Percentiles rank a stretch among this genome's conserved stretches.
Conservation (phyloP, 129 eudicot genomes). For the Silybum marianum region DNA sequence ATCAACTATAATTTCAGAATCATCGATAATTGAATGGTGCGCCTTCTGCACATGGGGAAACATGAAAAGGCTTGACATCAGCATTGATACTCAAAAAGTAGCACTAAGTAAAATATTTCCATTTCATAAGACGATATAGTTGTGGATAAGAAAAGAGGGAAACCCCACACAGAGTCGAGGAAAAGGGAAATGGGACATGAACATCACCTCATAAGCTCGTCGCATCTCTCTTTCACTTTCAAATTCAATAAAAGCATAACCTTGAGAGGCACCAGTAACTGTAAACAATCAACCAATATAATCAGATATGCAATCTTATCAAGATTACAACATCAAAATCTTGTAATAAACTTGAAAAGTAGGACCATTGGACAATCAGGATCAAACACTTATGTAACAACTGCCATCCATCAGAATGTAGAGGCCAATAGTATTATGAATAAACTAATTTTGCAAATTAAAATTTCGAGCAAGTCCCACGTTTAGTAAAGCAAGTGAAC, state of each 20-base stretch:
- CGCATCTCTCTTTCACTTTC: constrained; percentile 91
- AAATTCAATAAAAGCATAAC: constrained; percentile 89
- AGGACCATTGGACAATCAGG: background rate
- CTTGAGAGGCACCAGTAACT: constrained; percentile 98
- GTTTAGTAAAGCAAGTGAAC: constrained; percentile 2
- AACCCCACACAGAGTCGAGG: background rate
- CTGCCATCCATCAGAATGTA: background rate
- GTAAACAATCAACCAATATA: constrained; percentile 28
- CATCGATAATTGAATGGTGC: constrained; percentile 83
- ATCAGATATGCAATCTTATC: constrained; percentile 11
- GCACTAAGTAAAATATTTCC: background rate
- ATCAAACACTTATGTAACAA: background rate
- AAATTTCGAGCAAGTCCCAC: background rate
- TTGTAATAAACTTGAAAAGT: background rate
- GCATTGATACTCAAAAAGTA: constrained; percentile 3
- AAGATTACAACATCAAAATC: too few species aligned
- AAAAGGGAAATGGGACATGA: background rate
- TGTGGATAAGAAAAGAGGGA: background rate
- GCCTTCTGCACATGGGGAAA: constrained; percentile 56
- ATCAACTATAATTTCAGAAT: constrained; percentile 89
- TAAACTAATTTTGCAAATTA: constrained; percentile 3
- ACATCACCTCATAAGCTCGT: constrained; percentile 77
- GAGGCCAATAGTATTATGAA: background rate
- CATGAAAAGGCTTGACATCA: background rate
- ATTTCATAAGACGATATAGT: background rate